phyloP scores from a whole-genome alignment of 139 green algal genomes.

The Chlorella vulgaris region DNA sequence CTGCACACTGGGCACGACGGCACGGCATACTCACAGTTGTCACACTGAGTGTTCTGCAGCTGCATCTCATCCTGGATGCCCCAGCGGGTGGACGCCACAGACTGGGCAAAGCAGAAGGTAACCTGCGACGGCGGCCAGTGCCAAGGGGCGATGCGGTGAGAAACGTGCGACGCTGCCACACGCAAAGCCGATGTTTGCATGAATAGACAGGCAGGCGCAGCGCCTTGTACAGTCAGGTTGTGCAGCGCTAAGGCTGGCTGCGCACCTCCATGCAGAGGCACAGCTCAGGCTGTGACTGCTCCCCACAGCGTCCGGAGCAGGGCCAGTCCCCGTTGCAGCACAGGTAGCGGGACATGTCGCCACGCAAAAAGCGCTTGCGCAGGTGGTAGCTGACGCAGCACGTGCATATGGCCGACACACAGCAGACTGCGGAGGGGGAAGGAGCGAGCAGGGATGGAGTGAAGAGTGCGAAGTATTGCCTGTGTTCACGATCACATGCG shows the following conservation, averaged over 20 bases:
- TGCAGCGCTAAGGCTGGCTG: neutral
- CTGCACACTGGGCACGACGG: too few species aligned
- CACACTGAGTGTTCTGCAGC: slow-evolving; percentile 74
- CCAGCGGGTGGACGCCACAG: slow-evolving; percentile 68
- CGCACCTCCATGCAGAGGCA: slow-evolving; percentile 81
- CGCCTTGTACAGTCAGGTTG: neutral
- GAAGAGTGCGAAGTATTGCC: neutral
- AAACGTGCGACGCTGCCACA: too few species aligned
- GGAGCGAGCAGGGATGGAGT: neutral
- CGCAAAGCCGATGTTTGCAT: neutral
- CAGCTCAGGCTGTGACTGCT: slow-evolving; percentile 63
- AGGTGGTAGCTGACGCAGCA: slow-evolving; percentile 70
- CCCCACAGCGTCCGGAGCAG: slow-evolving; percentile 68
- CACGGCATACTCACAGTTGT: slow-evolving; percentile 80
- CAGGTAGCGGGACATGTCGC: slow-evolving; percentile 65
- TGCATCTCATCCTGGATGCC: slow-evolving; percentile 86
- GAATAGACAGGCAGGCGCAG: neutral
- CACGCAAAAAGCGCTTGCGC: slow-evolving; percentile 72
- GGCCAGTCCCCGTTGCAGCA: slow-evolving; percentile 79
- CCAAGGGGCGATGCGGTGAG: neutral
- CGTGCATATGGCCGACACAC: slow-evolving; percentile 49
- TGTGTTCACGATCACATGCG: too few species aligned
- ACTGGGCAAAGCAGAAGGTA: slow-evolving; percentile 44
- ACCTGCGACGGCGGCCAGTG: neutral
- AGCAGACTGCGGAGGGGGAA: slow-evolving; percentile 33